Percentiles rank a stretch among this genome's conserved stretches.
Conservation (phyloP, 371 early-diverging fungal species). For the Polyrhizophydium stewartii region DNA sequence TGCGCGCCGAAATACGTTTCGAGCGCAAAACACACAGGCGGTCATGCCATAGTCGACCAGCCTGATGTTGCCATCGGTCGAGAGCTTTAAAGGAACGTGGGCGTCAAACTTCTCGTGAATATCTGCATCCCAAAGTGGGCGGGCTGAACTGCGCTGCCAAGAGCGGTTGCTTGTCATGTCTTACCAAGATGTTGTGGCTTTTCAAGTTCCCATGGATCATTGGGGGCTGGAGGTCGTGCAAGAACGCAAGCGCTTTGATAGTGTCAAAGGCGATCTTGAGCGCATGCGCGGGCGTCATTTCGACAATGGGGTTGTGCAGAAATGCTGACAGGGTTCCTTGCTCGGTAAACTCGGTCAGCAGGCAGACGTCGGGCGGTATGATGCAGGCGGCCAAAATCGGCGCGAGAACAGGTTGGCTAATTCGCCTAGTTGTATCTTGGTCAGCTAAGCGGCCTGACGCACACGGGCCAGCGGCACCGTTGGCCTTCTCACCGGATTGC, state of each 20-base stretch:
- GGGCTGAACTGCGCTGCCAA: background rate
- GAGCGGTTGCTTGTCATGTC: background rate
- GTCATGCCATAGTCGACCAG: slow-evolving; percentile 32
- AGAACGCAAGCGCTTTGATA: slow-evolving; percentile 18
- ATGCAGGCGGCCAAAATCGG: slow-evolving; percentile 26
- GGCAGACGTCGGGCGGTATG: slow-evolving; percentile 23
- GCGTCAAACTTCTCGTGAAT: too few species aligned
- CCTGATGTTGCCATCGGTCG: slow-evolving; percentile 16
- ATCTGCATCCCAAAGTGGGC: too few species aligned
- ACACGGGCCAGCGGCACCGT: background rate
- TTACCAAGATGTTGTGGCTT: slow-evolving; percentile 29
- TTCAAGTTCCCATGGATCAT: slow-evolving; percentile 30
- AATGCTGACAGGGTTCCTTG: slow-evolving; percentile 17
- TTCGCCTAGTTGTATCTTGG: slow-evolving; percentile 4
- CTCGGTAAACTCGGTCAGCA: slow-evolving; percentile 22
- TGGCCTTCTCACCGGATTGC: background rate
- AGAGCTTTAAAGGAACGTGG: slow-evolving; percentile 14
- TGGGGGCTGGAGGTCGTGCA: slow-evolving; percentile 29
- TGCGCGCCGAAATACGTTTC: background rate
- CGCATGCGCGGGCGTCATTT: slow-evolving; percentile 25
- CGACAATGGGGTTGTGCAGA: slow-evolving; percentile 25
- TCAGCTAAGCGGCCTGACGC: background rate
- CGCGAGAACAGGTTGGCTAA: slow-evolving; percentile 20
- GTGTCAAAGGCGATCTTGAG: slow-evolving; percentile 27
- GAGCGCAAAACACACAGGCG: slow-evolving; percentile 10